Evolutionary conservation across 2,329 filamentous ascomycete species (phyloP), one percentile per base, ranked within the genome.

Genomic region (Alternaria rosae): DNA sequence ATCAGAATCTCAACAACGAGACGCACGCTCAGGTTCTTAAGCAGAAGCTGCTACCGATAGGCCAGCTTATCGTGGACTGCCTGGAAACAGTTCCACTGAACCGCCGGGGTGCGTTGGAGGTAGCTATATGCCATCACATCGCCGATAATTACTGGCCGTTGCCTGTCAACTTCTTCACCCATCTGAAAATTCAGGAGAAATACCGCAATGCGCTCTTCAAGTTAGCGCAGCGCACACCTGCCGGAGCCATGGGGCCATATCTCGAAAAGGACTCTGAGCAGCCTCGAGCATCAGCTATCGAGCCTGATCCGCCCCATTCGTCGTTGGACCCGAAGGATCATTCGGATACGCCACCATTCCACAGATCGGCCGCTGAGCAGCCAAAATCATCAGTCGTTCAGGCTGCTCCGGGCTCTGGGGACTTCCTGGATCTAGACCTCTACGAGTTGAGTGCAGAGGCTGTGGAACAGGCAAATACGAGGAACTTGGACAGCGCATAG

Each of bases 141-240:
- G 66, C 71, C 3, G 30, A 52, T 0, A 38, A 59, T 5, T 66
- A 68, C 48, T 73, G 70, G 71, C 71, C 69, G 6, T 47, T 65
- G 11, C 63, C 65, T 13, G 30, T 54, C 20, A 42, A 32, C 28
- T n/a, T 61, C 15, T 53, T 25, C 6, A 60, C 65, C 8, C 58
- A 70, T 50, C 48, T 71, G 26, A 54, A 47, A 21, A 57, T 71
- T 4, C 59, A 62, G 17, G 56, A 59, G 43, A 68, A 60, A 30
- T 69, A 67, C 47, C 64, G 57, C 20, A 71, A 71, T 47, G 50
- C 57, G 6, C 41, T 58, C 13, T 58, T 58, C 28, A 56, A 50
- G 28, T 42, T 30, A 9, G 38, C 45, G 23, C 35, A 54, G 13
- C 51, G 25, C 23, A 6, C 26, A 28, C 9, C 41, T 45, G 8